A percentile compares a stretch with the other conserved stretches of the same genome.
These are phyloP conservation scores for Spongispora temasekensis DNA, from an alignment of 1,284 basidiomycete species.

Conservation along the genomic window DNA sequence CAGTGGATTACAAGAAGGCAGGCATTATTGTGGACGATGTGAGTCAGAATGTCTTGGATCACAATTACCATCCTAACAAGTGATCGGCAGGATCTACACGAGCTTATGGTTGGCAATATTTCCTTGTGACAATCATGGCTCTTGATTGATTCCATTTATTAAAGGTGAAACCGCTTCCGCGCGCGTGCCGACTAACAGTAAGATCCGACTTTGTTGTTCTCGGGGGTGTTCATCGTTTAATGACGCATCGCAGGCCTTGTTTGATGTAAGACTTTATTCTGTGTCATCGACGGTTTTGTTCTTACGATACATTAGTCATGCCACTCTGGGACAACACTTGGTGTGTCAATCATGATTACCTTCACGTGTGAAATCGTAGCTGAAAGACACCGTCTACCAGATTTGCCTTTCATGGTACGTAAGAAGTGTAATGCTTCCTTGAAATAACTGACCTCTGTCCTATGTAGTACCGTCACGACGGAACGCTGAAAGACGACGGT, in stretches of 20 bases:
- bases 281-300: background rate
- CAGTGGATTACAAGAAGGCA: conserved; percentile 68
- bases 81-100: conserved; percentile 53
- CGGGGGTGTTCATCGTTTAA: background rate
- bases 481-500: conserved; percentile 53
- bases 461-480: conserved; percentile 62
- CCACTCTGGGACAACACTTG: conserved; percentile 30
- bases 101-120: conserved; percentile 50
- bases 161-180: conserved; percentile 59
- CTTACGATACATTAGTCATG: conserved; percentile 20
- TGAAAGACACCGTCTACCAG: conserved; percentile 32
- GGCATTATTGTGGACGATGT: conserved; percentile 82
- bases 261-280: conserved; percentile 54
- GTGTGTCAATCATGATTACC: conserved; percentile 13
- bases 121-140: background rate
- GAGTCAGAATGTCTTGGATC: conserved; percentile 26
- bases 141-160: conserved; percentile 4
- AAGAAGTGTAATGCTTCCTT: background rate
- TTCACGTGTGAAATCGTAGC: background rate
- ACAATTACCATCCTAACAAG: background rate
- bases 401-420: conserved; percentile 63
- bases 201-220: conserved; percentile 26
- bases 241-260: conserved; percentile 52
- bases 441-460: background rate
- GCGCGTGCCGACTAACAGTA: conserved; percentile 71